Conservation (phyloP, 2,329 filamentous ascomycete genomes). For the Tolypocladium ophioglossoides region DNA sequence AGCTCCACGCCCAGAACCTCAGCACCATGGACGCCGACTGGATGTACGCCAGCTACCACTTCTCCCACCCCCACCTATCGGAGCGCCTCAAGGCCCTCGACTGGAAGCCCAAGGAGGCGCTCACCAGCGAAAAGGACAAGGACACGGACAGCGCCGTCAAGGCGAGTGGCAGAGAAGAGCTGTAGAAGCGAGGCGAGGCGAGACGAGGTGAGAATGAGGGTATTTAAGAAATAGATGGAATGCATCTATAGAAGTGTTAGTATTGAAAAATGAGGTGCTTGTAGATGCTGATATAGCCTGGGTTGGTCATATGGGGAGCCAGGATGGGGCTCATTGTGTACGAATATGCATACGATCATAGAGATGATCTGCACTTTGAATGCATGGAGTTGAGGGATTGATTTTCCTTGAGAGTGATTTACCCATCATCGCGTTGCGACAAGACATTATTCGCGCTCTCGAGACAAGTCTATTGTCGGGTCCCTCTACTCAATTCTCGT, state of each 20-base stretch:
- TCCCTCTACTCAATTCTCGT: neutral
- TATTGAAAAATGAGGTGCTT: neutral
- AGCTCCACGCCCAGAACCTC: constrained; percentile 95
- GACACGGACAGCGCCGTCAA: constrained; percentile 42
- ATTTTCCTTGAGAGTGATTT: neutral
- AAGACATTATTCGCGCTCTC: neutral
- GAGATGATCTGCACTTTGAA: neutral
- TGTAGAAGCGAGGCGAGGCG: constrained; percentile 37
- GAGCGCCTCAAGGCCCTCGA: constrained; percentile 86
- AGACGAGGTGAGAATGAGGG: neutral
- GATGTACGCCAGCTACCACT: constrained; percentile 98
- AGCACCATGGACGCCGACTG: constrained; percentile 98
- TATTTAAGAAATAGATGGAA: neutral
- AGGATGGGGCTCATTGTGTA: neutral
- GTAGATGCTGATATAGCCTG: neutral
- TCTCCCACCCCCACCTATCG: constrained; percentile 91
- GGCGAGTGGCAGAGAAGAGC: constrained; percentile 62
- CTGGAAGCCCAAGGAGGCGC: constrained; percentile 58
- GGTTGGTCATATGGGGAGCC: neutral
- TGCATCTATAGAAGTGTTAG: neutral
- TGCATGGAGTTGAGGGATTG: neutral
- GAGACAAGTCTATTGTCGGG: neutral
- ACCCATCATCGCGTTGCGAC: neutral
- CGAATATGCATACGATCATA: neutral
- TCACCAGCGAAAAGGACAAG: constrained; percentile 29